Conservation (phyloP, 139 green algal genomes). For the Chlorella sp. region DNA sequence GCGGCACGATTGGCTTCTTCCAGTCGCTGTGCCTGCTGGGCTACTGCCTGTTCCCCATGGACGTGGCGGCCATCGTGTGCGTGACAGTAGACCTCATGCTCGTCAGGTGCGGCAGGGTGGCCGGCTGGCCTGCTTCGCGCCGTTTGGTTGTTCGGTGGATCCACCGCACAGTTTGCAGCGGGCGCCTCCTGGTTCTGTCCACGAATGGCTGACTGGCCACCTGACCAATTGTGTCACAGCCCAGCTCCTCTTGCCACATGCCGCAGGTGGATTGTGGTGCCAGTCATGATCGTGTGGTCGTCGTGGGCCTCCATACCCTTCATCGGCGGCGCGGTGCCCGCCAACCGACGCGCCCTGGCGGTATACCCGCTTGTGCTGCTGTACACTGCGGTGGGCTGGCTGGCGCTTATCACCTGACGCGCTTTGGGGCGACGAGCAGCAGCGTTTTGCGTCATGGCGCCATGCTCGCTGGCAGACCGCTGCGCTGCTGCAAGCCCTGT, state of each 20-base stretch:
- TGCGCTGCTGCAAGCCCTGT: neutral
- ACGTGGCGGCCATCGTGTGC: conserved; percentile 83
- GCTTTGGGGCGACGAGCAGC: too few species aligned
- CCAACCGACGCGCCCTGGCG: conserved; percentile 81
- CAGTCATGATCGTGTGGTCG: conserved; percentile 79
- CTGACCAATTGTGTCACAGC: too few species aligned
- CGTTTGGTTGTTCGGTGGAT: too few species aligned
- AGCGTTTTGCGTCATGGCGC: too few species aligned
- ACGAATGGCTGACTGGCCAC: too few species aligned
- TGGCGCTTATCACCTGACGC: conserved; percentile 76
- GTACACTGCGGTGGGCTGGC: conserved; percentile 85
- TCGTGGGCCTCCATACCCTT: conserved; percentile 90
- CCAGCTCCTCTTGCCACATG: neutral
- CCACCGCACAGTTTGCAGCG: too few species aligned
- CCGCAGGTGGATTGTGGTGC: conserved; percentile 56
- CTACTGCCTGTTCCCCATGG: conserved; percentile 99
- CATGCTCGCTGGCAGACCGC: neutral
- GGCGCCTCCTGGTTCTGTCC: too few species aligned
- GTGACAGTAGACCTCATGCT: conserved; percentile 44
- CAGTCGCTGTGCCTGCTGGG: conserved; percentile 95
- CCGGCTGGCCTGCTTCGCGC: too few species aligned
- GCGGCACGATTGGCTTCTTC: conserved; percentile 98
- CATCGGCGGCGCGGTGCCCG: conserved; percentile 81
- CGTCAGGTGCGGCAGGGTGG: conserved; percentile 8
- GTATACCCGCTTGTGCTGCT: conserved; percentile 96